These are phyloP conservation scores for Cenchrus americanus DNA, from an alignment of 176 grass and related monocot species.

Conservation along the genomic window DNA sequence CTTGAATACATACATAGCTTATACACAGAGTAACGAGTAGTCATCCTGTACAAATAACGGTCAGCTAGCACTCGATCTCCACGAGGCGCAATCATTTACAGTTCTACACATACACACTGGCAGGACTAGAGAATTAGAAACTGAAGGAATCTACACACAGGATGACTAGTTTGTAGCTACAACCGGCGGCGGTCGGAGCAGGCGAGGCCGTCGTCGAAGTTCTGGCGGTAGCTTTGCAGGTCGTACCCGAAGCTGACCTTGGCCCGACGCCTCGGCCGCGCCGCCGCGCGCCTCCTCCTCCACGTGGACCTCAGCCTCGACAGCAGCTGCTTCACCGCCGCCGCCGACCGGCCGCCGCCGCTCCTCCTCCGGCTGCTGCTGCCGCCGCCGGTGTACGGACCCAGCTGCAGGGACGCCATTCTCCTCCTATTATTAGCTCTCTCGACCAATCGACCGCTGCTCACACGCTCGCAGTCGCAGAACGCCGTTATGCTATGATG, in stretches of 20 bases:
- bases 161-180: too few species aligned
- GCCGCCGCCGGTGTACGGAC: neutral
- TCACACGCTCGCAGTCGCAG: too few species aligned
- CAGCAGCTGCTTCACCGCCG: conserved; percentile 32
- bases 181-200: neutral
- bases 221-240: conserved; percentile 31
- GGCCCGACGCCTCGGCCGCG: neutral
- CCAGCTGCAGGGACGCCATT: neutral
- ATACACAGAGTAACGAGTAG: too few species aligned
- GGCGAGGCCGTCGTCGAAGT: conserved; percentile 33
- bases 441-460: too few species aligned
- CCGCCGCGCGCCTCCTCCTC: neutral
- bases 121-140: too few species aligned
- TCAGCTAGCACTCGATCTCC: too few species aligned
- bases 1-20: too few species aligned
- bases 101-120: too few species aligned
- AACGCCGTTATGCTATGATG: too few species aligned
- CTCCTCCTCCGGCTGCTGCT: neutral
- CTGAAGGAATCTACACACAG: too few species aligned
- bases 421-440: neutral
- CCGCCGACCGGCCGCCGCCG: neutral
- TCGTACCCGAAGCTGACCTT: conserved; percentile 23
- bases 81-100: too few species aligned
- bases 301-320: conserved; percentile 35
- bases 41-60: too few species aligned